Percentiles rank a stretch among this genome's conserved stretches.
Conservation (phyloP, 2,329 filamentous ascomycete genomes). For the Trichoderma endophyticum region DNA sequence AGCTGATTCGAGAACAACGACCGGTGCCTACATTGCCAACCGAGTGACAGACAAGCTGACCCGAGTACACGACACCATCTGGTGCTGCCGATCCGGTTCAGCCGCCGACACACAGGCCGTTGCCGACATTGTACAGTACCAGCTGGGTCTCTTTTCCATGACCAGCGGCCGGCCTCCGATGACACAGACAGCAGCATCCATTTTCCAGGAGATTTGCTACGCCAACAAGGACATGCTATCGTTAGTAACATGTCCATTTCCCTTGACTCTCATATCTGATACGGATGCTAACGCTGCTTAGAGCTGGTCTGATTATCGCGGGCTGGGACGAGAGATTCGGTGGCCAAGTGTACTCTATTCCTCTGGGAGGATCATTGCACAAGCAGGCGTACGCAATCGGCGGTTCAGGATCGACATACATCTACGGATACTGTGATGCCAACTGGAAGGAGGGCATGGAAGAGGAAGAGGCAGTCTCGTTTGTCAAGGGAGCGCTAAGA, state of each 20-base stretch:
- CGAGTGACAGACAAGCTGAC: constrained; percentile 99
- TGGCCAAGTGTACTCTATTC: constrained; percentile 96
- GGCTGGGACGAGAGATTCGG: constrained; percentile 94
- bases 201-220: constrained; percentile 98
- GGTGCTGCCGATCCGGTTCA: constrained; percentile 97
- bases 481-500: constrained; percentile 85
- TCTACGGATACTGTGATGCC: constrained; percentile 97
- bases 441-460: constrained; percentile 96
- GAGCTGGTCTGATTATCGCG: constrained; percentile 96
- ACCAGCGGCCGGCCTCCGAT: constrained; percentile 86
- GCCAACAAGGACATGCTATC: constrained; percentile 91
- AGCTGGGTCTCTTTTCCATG: constrained; percentile 88
- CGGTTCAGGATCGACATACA: constrained; percentile 96
- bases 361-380: constrained; percentile 92
- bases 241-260: constrained; percentile 48
- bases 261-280: not conserved
- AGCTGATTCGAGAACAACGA: constrained; percentile 95
- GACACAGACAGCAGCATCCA: constrained; percentile 88
- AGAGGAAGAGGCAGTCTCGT: constrained; percentile 82
- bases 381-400: constrained; percentile 96
- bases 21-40: constrained; percentile 97
- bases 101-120: constrained; percentile 97
- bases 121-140: constrained; percentile 96
- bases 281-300: constrained; percentile 37
- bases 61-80: constrained; percentile 97